Evolutionary conservation across 441 rosid species (phyloP).

Genomic region (Arabidopsis lyrata): DNA sequence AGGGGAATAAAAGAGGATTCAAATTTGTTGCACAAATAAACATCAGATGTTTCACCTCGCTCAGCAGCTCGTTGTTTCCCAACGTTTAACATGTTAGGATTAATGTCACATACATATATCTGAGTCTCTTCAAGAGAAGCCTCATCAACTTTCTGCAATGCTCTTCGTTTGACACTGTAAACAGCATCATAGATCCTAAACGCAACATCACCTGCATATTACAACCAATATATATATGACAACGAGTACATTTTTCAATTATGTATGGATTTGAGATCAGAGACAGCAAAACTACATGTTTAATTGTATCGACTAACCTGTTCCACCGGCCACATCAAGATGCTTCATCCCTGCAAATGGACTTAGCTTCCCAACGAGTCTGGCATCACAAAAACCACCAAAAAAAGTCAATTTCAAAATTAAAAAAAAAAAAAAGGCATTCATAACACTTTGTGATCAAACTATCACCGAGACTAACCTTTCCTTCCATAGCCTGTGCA

Average conservation of each 20-base stretch:
- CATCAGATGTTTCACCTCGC: conserved; percentile 61
- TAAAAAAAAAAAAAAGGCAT: too few relatives aligned
- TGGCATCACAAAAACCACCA: conserved; percentile 44
- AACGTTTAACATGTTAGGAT: conserved; percentile 88
- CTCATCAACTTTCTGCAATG: conserved; percentile 64
- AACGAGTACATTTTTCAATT: background rate
- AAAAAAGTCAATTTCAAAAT: conserved; percentile 29
- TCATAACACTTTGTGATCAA: background rate
- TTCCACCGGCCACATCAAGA: conserved; percentile 99
- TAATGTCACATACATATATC: conserved; percentile 88
- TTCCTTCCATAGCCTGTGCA: conserved; percentile 97
- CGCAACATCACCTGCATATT: conserved; percentile 87
- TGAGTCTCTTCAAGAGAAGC: conserved; percentile 73
- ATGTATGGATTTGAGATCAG: background rate
- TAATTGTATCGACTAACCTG: conserved; percentile 52
- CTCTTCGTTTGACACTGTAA: conserved; percentile 63
- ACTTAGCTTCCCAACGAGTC: conserved; percentile 82
- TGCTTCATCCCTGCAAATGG: conserved; percentile 98
- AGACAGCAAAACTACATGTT: background rate
- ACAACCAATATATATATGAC: conserved; percentile 22
- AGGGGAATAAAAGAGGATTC: background rate
- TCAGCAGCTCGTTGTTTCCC: conserved; percentile 81
- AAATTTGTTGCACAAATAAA: conserved; percentile 18
- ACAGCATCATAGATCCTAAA: conserved; percentile 75
- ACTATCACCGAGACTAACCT: conserved; percentile 54